Percentiles rank a stretch among this genome's conserved stretches.
Evolutionary conservation across 1,284 basidiomycete species (phyloP).

Genomic region (Phlebopus sp.): DNA sequence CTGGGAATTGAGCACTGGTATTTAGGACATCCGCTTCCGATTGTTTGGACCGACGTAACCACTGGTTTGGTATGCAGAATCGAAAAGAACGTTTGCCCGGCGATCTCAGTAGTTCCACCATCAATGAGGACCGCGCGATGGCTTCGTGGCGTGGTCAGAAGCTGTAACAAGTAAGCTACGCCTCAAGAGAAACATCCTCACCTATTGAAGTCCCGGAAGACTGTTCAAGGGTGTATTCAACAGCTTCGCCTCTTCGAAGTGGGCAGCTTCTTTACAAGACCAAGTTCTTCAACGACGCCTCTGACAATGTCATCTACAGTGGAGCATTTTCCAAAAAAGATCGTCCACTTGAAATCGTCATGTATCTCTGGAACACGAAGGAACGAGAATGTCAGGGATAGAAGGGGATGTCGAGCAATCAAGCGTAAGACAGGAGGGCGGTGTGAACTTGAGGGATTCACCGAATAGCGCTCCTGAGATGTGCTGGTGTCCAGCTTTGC

Average conservation of each 20-base stretch:
- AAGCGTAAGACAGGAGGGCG: constrained; percentile 65
- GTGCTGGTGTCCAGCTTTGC: constrained; percentile 33
- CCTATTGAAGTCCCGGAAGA: constrained; percentile 15
- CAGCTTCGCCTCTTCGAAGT: constrained; percentile 51
- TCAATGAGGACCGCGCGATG: constrained; percentile 18
- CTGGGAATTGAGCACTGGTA: constrained; percentile 37
- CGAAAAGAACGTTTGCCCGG: constrained; percentile 40
- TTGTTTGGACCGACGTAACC: constrained; percentile 69
- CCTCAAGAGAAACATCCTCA: not conserved
- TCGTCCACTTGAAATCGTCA: constrained; percentile 64
- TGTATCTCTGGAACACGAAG: constrained; percentile 75
- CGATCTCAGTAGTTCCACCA: constrained; percentile 34
- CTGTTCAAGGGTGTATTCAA: constrained; percentile 65
- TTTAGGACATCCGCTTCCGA: constrained; percentile 46
- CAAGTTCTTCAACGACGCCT: constrained; percentile 60
- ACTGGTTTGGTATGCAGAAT: constrained; percentile 74
- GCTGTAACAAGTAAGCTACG: not conserved
- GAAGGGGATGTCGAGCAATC: constrained; percentile 64
- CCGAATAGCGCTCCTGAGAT: constrained; percentile 59
- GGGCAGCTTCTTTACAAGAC: constrained; percentile 60
- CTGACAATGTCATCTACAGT: constrained; percentile 56
- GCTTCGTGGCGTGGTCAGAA: constrained; percentile 9
- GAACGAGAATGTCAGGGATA: constrained; percentile 58
- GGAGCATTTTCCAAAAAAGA: constrained; percentile 57
- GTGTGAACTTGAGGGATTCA: constrained; percentile 70